These are phyloP conservation scores for Exophiala sp. DNA, from an alignment of 2,329 filamentous ascomycete genomes.

Conservation along the genomic window DNA sequence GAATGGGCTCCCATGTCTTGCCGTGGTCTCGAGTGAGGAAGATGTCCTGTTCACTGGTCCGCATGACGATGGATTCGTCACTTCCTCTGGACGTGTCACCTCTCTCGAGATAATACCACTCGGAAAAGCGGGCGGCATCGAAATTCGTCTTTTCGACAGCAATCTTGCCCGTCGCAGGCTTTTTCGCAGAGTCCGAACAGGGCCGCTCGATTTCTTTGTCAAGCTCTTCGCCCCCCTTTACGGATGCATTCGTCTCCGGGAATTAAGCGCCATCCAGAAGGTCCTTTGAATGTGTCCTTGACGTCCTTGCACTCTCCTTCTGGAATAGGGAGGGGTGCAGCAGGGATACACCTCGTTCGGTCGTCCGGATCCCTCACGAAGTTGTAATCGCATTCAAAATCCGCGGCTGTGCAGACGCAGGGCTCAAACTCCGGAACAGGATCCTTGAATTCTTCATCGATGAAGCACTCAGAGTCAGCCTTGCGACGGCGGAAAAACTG, in stretches of 20 bases:
- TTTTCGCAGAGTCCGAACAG: slow-evolving; percentile 59
- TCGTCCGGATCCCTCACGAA: slow-evolving; percentile 62
- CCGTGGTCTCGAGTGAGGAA: slow-evolving; percentile 80
- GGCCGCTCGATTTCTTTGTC: slow-evolving; percentile 68
- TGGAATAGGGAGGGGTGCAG: slow-evolving; percentile 58
- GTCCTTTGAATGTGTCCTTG: slow-evolving; percentile 70
- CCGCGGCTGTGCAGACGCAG: slow-evolving; percentile 74
- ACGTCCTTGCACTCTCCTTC: slow-evolving; percentile 66
- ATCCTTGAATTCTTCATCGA: slow-evolving; percentile 78
- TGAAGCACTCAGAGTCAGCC: slow-evolving; percentile 80
- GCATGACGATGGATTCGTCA: slow-evolving; percentile 69
- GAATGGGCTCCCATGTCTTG: slow-evolving; percentile 70
- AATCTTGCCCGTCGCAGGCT: slow-evolving; percentile 61
- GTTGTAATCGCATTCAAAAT: slow-evolving; percentile 97
- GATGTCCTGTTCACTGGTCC: slow-evolving; percentile 54
- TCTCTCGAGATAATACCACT: slow-evolving; percentile 73
- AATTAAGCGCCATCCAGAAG: slow-evolving; percentile 87
- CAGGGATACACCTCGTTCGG: slow-evolving; percentile 61
- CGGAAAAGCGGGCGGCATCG: slow-evolving; percentile 49
- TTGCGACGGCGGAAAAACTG: slow-evolving; percentile 82
- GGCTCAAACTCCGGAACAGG: slow-evolving; percentile 61
- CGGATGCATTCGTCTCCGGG: slow-evolving; percentile 71
- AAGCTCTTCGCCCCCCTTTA: slow-evolving; percentile 56
- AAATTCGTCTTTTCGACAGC: slow-evolving; percentile 57
- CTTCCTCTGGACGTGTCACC: slow-evolving; percentile 56